phyloP scores from a whole-genome alignment of 352 stramenopile genomes.

The Peronosclerospora sorghi region DNA sequence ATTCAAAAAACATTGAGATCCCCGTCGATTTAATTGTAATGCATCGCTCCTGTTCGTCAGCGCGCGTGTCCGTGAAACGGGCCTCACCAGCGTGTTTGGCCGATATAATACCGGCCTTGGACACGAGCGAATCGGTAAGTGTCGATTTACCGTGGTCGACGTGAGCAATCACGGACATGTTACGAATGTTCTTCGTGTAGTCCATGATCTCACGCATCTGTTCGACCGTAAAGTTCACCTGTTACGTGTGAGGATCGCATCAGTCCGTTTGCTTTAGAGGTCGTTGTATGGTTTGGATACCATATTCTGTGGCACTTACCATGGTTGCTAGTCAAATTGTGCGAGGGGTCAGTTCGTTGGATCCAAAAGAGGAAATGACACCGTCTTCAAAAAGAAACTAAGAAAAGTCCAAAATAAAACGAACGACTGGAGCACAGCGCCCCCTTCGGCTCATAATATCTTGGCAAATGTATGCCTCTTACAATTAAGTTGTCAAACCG shows the following conservation, averaged over 20 bases:
- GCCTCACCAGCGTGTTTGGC: conserved; percentile 96
- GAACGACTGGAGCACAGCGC: conserved; percentile 56
- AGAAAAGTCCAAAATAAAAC: conserved; percentile 27
- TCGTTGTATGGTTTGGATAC: neutral
- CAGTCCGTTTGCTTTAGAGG: neutral
- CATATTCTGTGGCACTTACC: conserved; percentile 10
- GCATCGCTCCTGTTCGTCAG: conserved; percentile 98
- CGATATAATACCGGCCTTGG: conserved; percentile 99
- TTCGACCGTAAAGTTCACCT: conserved; percentile 99
- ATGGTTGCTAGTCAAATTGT: conserved; percentile 35
- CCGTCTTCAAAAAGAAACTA: conserved; percentile 6
- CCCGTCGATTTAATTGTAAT: conserved; percentile 99
- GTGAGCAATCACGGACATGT: conserved; percentile 99
- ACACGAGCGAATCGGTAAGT: conserved; percentile 97
- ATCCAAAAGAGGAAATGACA: conserved; percentile 58
- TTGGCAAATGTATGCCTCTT: conserved; percentile 20
- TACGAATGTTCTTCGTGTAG: conserved; percentile 99
- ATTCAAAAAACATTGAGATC: conserved; percentile 99
- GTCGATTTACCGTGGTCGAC: conserved; percentile 99
- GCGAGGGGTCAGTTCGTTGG: conserved; percentile 17
- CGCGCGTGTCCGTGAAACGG: conserved; percentile 98
- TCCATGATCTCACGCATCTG: conserved; percentile 98
- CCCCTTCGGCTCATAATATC: conserved; percentile 4
- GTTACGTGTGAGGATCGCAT: neutral
- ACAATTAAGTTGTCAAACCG: conserved; percentile 23